Evolutionary conservation across 805 yeast species (phyloP).

Genomic region (Vanderwaltozyma polyspora): DNA sequence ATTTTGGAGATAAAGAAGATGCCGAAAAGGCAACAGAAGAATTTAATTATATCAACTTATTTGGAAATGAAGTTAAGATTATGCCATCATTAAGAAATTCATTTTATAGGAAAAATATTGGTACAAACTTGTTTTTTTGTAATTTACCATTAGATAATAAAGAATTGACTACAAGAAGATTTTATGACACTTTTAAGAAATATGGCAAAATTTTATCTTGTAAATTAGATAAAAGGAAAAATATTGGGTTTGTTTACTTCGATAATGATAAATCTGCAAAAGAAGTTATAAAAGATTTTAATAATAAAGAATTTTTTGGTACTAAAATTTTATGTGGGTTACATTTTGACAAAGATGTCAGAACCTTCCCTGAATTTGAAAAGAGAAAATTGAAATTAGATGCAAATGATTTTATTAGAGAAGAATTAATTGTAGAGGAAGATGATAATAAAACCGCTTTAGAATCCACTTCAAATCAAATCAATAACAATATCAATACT

Average conservation of each 20-base stretch:
- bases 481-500: no score
- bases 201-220: slow-evolving; percentile 38
- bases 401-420: slow-evolving; percentile 19
- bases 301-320: slow-evolving; percentile 26
- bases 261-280: slow-evolving; percentile 28
- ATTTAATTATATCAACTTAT: slow-evolving; percentile 38
- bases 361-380: slow-evolving; percentile 26
- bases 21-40: slow-evolving; percentile 48
- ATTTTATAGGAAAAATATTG: slow-evolving; percentile 33
- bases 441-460: slow-evolving; percentile 4
- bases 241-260: slow-evolving; percentile 35
- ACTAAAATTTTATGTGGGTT: slow-evolving; percentile 29
- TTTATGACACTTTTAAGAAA: slow-evolving; percentile 39
- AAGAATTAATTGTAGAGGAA: slow-evolving; percentile 10
- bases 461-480: neutral
- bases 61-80: slow-evolving; percentile 36
- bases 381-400: slow-evolving; percentile 17
- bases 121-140: slow-evolving; percentile 43
- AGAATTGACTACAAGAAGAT: slow-evolving; percentile 32
- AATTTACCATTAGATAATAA: slow-evolving; percentile 32
- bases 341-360: slow-evolving; percentile 30
- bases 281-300: slow-evolving; percentile 26
- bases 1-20: slow-evolving; percentile 39
- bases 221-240: slow-evolving; percentile 30
- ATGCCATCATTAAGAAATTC: slow-evolving; percentile 45